A percentile compares a stretch with the other conserved stretches of the same genome.
Evolutionary conservation across 148 eudicot species (phyloP).

Genomic region (Vaccinium corymbosum): DNA sequence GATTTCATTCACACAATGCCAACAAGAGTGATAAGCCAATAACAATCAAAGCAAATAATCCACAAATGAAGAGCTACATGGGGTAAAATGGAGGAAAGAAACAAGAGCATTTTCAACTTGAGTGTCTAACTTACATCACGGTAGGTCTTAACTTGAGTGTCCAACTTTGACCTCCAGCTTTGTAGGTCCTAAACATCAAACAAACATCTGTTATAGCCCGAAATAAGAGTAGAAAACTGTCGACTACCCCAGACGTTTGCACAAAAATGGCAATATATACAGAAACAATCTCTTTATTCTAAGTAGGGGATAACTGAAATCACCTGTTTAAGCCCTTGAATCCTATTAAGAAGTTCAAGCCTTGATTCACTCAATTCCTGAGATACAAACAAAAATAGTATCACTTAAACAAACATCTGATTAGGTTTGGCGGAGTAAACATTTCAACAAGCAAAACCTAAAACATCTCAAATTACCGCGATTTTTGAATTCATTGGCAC

Average conservation of each 20-base stretch:
- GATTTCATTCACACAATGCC: background rate
- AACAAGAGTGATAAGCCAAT: background rate
- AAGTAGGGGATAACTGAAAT: background rate
- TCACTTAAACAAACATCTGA: background rate
- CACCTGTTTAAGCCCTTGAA: slow-evolving; percentile 81
- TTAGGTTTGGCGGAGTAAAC: background rate
- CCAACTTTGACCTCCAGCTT: slow-evolving; percentile 79
- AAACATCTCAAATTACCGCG: slow-evolving; percentile 37
- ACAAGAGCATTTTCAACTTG: background rate
- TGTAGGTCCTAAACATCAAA: slow-evolving; percentile 62
- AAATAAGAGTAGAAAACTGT: background rate
- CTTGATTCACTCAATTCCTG: slow-evolving; percentile 76
- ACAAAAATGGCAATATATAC: no score
- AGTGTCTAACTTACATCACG: slow-evolving; percentile 51
- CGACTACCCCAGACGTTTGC: background rate
- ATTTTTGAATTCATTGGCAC: slow-evolving; percentile 48
- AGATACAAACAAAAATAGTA: background rate
- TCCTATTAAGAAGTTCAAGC: slow-evolving; percentile 60
- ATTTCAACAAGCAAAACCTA: background rate
- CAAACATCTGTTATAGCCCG: background rate
- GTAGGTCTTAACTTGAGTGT: slow-evolving; percentile 73
- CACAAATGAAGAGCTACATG: background rate
- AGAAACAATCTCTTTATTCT: background rate
- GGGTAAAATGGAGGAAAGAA: background rate
- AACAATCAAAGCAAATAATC: background rate